Evolutionary conservation across 2,329 filamentous ascomycete genomes (phyloP).

Genomic region (Colletotrichum navitas): DNA sequence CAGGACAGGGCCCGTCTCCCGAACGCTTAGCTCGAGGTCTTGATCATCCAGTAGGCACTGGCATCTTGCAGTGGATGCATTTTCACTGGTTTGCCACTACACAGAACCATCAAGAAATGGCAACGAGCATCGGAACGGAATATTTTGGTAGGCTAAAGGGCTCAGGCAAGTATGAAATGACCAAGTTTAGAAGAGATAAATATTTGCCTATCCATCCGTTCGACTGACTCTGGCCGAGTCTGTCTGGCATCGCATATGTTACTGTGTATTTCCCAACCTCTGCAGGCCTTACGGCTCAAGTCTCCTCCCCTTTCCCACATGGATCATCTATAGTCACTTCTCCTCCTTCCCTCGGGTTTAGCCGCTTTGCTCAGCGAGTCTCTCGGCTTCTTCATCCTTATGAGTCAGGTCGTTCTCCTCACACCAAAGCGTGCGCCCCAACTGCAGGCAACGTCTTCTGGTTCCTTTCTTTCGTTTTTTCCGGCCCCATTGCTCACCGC

Average conservation of each 20-base stretch:
- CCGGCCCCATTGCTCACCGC: constrained; percentile 55
- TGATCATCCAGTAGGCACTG: background rate
- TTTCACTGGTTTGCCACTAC: background rate
- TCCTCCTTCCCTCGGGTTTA: background rate
- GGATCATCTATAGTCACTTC: constrained; percentile 24
- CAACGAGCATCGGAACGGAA: background rate
- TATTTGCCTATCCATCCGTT: constrained; percentile 32
- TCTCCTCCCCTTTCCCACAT: constrained; percentile 4
- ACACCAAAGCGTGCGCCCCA: background rate
- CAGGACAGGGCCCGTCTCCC: background rate
- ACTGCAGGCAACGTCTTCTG: background rate
- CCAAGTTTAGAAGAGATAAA: constrained; percentile 22
- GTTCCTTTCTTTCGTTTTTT: constrained; percentile 8
- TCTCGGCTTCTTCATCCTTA: constrained; percentile 6
- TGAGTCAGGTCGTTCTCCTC: background rate
- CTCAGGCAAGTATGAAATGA: background rate
- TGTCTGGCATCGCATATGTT: constrained; percentile 25
- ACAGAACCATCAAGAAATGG: background rate
- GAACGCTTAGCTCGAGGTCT: background rate
- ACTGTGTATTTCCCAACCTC: constrained; percentile 30
- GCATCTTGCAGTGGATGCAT: background rate
- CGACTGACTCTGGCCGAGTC: constrained; percentile 12
- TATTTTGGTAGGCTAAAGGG: background rate
- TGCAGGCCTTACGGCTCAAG: constrained; percentile 8
- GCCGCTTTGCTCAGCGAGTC: constrained; percentile 4